Base-by-base conservation (phyloP, 2,329 filamentous ascomycete species). In the Diplodia corticola region DNA sequence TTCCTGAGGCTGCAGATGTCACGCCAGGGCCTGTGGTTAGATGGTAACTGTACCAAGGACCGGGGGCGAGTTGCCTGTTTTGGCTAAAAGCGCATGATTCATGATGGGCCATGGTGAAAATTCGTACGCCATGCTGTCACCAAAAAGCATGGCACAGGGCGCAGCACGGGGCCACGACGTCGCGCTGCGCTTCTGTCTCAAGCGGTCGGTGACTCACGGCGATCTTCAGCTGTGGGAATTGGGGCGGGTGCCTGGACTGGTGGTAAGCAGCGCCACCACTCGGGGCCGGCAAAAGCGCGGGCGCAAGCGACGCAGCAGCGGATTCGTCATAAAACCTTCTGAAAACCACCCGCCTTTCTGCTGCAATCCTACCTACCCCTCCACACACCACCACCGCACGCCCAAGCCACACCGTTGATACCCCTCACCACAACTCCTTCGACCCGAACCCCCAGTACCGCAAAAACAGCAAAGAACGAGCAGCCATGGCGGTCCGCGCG, bases 401-500 rank as follows among this genome's bases (percentile, higher is more conserved):
- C 50, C n/a, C n/a, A 17, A 10, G 20, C 50, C 40, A 7, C 5
- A 3, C 40, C 7, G 40, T 44, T 20, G 40, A 44, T 17, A 22
- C 35, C 17, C 22, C 3, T 26, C 22, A 13, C 40, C 37, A n/a
- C 51, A 20, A 15, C 30, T 46, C 30, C 5, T 17, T 51, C 30
- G 37, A 22, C 15, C 37, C 17, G n/a, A 24, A 13, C 7, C 54
- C 3, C 20, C 46, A 33, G 5, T 10, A 20, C 20, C n/a, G 30
- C 15, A n/a, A 61, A n/a, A 26, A 4, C 9, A 48, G 26, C 22
- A 22, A 20, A 9, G 37, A 44, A 28, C 26, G 33, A 2, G 20
- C 55, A 66, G 80, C 74, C 77, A 84, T 84, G 82, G 82, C 82
- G 71, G 81, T 84, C 69, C 82, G 82, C 77, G 82, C 82, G 68